A percentile compares a stretch with the other conserved stretches of the same genome.
phyloP scores from a whole-genome alignment of 2,329 filamentous ascomycete species.

The Chalara sp. region DNA sequence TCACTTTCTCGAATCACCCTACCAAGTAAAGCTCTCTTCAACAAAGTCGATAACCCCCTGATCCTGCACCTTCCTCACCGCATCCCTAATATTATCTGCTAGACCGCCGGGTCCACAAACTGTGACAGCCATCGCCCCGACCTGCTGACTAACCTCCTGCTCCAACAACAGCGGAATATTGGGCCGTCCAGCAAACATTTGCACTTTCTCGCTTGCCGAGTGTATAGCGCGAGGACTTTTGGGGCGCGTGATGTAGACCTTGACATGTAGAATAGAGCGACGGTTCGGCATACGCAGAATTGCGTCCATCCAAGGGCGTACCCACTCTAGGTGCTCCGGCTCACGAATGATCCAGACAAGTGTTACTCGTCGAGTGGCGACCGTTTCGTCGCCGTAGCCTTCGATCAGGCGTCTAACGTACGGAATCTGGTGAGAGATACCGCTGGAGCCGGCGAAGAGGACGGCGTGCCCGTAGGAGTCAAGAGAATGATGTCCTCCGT shows the following conservation, averaged over 20 bases:
- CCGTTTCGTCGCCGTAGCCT: slow-evolving; percentile 61
- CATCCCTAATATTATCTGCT: slow-evolving; percentile 67
- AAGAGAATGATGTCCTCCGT: slow-evolving; percentile 75
- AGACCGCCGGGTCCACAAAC: slow-evolving; percentile 71
- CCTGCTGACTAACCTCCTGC: slow-evolving; percentile 73
- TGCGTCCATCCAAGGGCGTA: slow-evolving; percentile 73
- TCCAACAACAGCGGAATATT: slow-evolving; percentile 73
- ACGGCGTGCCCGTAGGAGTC: slow-evolving; percentile 89
- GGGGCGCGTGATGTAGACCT: slow-evolving; percentile 86
- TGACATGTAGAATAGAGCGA: slow-evolving; percentile 75
- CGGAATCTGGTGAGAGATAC: slow-evolving; percentile 91
- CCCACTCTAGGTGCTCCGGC: slow-evolving; percentile 86
- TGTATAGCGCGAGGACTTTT: slow-evolving; percentile 71
- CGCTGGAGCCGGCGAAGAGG: slow-evolving; percentile 86
- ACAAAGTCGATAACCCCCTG: slow-evolving; percentile 62
- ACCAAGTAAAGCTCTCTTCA: slow-evolving; percentile 66
- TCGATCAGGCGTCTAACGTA: slow-evolving; percentile 74
- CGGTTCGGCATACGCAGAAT: slow-evolving; percentile 74
- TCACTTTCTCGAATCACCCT: neutral
- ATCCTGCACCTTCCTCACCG: slow-evolving; percentile 58
- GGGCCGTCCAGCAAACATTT: slow-evolving; percentile 87
- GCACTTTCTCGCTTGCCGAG: slow-evolving; percentile 70
- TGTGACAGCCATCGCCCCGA: slow-evolving; percentile 83
- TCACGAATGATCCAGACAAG: slow-evolving; percentile 92
- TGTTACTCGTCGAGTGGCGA: slow-evolving; percentile 74